Evolutionary conservation across 2,329 filamentous ascomycete species (phyloP).

Genomic region (Fusarium piperis): DNA sequence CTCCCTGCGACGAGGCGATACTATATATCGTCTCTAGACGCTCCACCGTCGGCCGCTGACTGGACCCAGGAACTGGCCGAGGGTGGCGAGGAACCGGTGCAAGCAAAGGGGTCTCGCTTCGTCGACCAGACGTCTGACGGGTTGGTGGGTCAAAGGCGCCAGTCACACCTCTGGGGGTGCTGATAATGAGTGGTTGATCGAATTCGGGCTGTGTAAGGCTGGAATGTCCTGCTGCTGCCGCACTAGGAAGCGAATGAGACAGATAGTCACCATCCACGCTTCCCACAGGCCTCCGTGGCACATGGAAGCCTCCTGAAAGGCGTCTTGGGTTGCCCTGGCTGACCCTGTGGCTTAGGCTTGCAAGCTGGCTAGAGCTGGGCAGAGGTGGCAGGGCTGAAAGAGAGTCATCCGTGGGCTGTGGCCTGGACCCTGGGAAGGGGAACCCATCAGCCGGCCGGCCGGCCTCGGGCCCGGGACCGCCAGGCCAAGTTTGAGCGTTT

Average conservation of each 20-base stretch:
- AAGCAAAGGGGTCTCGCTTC: slow-evolving; percentile 58
- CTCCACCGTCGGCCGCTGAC: slow-evolving; percentile 58
- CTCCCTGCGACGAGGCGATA: slow-evolving; percentile 36
- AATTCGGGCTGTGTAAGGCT: slow-evolving; percentile 39
- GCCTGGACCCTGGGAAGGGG: slow-evolving; percentile 54
- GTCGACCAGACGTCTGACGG: slow-evolving; percentile 45
- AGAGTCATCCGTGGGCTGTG: slow-evolving; percentile 45
- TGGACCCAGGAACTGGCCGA: slow-evolving; percentile 47
- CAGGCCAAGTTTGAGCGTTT: slow-evolving; percentile 60
- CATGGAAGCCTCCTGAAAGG: slow-evolving; percentile 54
- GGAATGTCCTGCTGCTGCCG: slow-evolving; percentile 24
- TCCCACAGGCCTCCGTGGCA: slow-evolving; percentile 54
- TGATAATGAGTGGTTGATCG: slow-evolving; percentile 69
- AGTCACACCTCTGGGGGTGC: slow-evolving; percentile 64
- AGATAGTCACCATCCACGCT: slow-evolving; percentile 43
- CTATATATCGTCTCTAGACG: slow-evolving; percentile 66
- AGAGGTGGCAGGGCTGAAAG: slow-evolving; percentile 51
- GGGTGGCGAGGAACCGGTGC: slow-evolving; percentile 65
- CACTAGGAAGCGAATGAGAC: slow-evolving; percentile 31
- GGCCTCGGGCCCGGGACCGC: slow-evolving; percentile 41
- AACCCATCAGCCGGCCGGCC: slow-evolving; percentile 44
- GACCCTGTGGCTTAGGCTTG: slow-evolving; percentile 50
- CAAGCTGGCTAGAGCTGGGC: slow-evolving; percentile 52
- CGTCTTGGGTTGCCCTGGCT: slow-evolving; percentile 53
- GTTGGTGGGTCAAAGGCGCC: slow-evolving; percentile 62